These are phyloP conservation scores for Fibroporia radiculosa DNA, from an alignment of 768 basidiomycete species.

Conservation along the genomic window DNA sequence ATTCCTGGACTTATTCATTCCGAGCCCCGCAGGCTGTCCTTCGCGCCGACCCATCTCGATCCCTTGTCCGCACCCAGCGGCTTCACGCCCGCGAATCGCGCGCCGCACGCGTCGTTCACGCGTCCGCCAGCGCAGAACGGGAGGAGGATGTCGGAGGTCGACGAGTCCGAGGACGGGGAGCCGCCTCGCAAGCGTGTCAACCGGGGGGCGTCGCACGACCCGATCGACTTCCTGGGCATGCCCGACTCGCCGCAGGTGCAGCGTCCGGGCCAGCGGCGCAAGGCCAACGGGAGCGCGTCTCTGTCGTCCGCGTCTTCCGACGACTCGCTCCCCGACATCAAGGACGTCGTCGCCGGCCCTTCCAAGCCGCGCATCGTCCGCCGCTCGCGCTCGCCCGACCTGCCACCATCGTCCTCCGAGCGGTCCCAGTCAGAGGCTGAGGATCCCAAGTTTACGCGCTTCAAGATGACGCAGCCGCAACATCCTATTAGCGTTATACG, in stretches of 20 bases:
- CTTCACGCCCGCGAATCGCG: constrained; percentile 36
- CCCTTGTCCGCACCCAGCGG: constrained; percentile 53
- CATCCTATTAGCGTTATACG: constrained; percentile 35
- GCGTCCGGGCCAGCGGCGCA: constrained; percentile 43
- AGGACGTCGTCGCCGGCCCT: constrained; percentile 33
- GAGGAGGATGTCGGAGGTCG: constrained; percentile 30
- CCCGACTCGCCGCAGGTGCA: constrained; percentile 57
- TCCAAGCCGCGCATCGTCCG: constrained; percentile 50
- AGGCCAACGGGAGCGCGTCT: constrained; percentile 30
- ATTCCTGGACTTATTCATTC: constrained; percentile 31
- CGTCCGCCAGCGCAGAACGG: constrained; percentile 34
- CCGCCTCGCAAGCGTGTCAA: constrained; percentile 70
- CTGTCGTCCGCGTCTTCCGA: constrained; percentile 57
- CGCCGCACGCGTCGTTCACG: constrained; percentile 47
- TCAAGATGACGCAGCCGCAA: constrained; percentile 55
- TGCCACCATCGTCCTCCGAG: constrained; percentile 12
- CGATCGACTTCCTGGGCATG: constrained; percentile 28
- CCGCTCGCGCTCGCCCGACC: constrained; percentile 29
- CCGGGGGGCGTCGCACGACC: constrained; percentile 35
- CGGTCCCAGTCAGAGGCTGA: constrained; percentile 11
- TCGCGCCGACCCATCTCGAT: constrained; percentile 29
- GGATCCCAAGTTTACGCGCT: constrained; percentile 39
- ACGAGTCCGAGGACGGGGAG: constrained; percentile 40
- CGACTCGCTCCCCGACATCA: constrained; percentile 51
- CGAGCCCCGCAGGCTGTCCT: constrained; percentile 30